phyloP scores from a whole-genome alignment of 352 stramenopile genomes.

The Thraustotheca clavata region DNA sequence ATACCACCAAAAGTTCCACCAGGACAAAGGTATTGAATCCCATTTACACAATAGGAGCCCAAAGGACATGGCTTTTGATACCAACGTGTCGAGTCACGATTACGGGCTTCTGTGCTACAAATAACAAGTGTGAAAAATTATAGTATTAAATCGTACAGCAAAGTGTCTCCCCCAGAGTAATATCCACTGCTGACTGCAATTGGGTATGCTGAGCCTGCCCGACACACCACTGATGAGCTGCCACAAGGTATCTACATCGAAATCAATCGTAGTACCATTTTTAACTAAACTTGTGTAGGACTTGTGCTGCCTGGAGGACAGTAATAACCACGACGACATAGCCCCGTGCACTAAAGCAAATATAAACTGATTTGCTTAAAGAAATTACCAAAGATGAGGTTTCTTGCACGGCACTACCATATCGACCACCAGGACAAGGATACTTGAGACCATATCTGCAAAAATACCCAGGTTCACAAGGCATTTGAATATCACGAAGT shows the following conservation, averaged over 20 bases:
- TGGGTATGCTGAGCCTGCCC: constrained; percentile 34
- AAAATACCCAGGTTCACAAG: constrained; percentile 58
- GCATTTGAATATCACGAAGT: constrained; percentile 30
- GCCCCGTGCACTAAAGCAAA: constrained; percentile 34
- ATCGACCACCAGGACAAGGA: constrained; percentile 48
- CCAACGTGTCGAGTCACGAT: constrained; percentile 39
- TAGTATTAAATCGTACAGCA: not conserved
- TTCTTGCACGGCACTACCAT: constrained; percentile 37
- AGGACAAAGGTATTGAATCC: constrained; percentile 56
- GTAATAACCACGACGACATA: constrained; percentile 58
- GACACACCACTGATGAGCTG: constrained; percentile 37
- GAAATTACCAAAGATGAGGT: constrained; percentile 28
- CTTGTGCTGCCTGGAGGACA: constrained; percentile 45
- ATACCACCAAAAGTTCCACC: constrained; percentile 62
- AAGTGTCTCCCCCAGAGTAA: constrained; percentile 49
- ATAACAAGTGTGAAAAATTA: not conserved
- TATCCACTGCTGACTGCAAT: constrained; percentile 37
- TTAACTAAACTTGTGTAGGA: constrained; percentile 19
- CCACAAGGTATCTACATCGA: constrained; percentile 34
- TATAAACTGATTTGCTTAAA: not conserved
- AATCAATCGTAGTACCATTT: not conserved
- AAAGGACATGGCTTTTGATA: constrained; percentile 52
- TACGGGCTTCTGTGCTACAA: not conserved
- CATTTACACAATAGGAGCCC: constrained; percentile 65
- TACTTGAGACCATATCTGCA: constrained; percentile 38